Evolutionary conservation across 2,329 filamentous ascomycete species (phyloP).

Genomic region (Trichoderma breve): DNA sequence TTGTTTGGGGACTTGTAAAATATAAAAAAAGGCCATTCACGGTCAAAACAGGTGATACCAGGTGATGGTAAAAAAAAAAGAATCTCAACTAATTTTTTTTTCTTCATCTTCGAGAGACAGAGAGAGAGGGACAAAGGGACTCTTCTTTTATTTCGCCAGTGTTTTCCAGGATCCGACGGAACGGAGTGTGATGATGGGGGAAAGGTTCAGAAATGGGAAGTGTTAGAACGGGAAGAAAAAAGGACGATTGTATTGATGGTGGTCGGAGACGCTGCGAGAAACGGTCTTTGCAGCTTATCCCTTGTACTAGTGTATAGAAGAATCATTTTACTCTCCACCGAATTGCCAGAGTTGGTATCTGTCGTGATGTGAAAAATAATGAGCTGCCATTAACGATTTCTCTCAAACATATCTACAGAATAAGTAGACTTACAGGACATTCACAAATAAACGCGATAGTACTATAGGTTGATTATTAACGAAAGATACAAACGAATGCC

Average conservation of each 20-base stretch:
- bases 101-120: background rate
- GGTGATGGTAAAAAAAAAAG: background rate
- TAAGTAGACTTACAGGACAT: background rate
- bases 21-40: background rate
- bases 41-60: background rate
- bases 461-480: background rate
- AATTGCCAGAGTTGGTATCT: background rate
- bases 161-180: slow-evolving; percentile 7
- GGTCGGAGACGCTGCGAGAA: slow-evolving; percentile 15
- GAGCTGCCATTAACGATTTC: background rate
- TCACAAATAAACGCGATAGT: background rate
- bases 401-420: too few species aligned
- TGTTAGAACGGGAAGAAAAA: background rate
- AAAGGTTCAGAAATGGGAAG: background rate
- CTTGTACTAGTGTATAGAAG: slow-evolving; percentile 42
- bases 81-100: background rate
- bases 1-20: background rate
- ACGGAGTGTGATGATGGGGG: background rate
- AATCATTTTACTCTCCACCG: slow-evolving; percentile 26
- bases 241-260: slow-evolving; percentile 14
- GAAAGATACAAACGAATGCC: background rate
- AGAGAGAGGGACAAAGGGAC: background rate
- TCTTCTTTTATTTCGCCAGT: background rate
- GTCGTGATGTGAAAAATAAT: background rate
- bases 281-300: slow-evolving; percentile 17